These are phyloP conservation scores for Tardiomyces depauwii DNA, from an alignment of 1,139 yeast species.

Conservation along the genomic window DNA sequence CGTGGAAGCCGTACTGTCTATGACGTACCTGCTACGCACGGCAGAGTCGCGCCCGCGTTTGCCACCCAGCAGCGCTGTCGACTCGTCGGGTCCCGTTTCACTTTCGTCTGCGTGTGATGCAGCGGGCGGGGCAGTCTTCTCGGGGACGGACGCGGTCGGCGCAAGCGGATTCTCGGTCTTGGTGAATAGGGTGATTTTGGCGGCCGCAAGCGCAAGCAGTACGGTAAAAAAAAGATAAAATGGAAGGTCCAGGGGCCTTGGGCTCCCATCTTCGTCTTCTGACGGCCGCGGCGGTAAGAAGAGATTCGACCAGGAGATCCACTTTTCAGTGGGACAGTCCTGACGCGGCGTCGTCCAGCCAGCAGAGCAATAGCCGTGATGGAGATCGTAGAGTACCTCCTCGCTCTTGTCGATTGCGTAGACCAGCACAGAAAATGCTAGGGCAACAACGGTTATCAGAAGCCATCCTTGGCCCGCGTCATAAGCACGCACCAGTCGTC, in stretches of 20 bases:
- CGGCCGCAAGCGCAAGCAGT: conserved; percentile 35
- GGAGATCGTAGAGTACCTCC: conserved; percentile 42
- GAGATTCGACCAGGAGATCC: conserved; percentile 38
- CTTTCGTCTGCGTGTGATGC: background rate
- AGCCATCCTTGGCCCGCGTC: conserved; percentile 62
- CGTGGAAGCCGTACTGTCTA: conserved; percentile 37
- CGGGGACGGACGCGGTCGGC: background rate
- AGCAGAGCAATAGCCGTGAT: conserved; percentile 42
- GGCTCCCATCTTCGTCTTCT: conserved; percentile 1
- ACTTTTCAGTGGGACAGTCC: conserved; percentile 33
- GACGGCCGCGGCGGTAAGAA: background rate
- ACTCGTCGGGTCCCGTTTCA: conserved; percentile 2
- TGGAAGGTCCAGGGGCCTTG: conserved; percentile 25
- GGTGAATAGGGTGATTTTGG: conserved; percentile 38
- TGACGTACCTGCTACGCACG: conserved; percentile 44
- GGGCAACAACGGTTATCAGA: conserved; percentile 63
- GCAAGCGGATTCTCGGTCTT: conserved; percentile 20
- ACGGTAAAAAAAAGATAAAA: conserved; percentile 35
- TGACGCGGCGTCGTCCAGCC: conserved; percentile 38
- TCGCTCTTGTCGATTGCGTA: conserved; percentile 66
- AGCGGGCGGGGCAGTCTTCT: background rate
- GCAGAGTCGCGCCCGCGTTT: conserved; percentile 1
- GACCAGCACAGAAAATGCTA: conserved; percentile 70
- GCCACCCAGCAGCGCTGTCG: conserved; percentile 1
- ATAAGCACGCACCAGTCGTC: conserved; percentile 13